Conservation (phyloP, 1,139 yeast genomes). For the Pichia sp. region DNA sequence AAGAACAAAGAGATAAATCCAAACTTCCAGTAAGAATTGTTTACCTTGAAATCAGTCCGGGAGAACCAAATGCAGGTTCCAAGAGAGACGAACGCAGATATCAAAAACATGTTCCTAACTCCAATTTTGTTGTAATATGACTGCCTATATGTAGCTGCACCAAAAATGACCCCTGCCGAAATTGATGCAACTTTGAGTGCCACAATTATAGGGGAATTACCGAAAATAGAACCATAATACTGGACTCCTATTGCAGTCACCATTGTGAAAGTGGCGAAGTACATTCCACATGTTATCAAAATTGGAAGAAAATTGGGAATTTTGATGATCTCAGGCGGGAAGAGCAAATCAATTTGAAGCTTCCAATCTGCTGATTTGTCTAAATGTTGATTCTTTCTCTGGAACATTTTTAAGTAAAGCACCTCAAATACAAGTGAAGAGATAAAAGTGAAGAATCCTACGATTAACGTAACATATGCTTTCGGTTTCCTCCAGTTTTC, state of each 20-base stretch:
- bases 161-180: constrained; percentile 19
- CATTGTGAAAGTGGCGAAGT: constrained; percentile 16
- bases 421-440: constrained; percentile 23
- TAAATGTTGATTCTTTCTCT: constrained; percentile 20
- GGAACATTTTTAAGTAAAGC: constrained; percentile 20
- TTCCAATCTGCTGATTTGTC: constrained; percentile 19
- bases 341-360: constrained; percentile 21
- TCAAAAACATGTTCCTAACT: constrained; percentile 21
- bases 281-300: constrained; percentile 12
- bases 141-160: constrained; percentile 18
- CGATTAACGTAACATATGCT: constrained; percentile 31
- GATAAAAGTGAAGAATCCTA: constrained; percentile 29
- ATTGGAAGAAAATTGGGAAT: constrained; percentile 23
- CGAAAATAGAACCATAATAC: constrained; percentile 20
- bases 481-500: constrained; percentile 32
- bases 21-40: constrained; percentile 31
- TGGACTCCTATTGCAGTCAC: constrained; percentile 16
- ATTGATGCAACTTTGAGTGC: constrained; percentile 31
- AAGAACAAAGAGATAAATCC: constrained; percentile 27
- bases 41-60: constrained; percentile 21
- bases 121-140: constrained; percentile 19
- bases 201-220: constrained; percentile 28
- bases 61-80: constrained; percentile 27
- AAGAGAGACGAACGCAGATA: constrained; percentile 19
- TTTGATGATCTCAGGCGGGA: constrained; percentile 23